Conservation (phyloP, 192 early-diverging fungal genomes). For the Phycomyces nitens region DNA sequence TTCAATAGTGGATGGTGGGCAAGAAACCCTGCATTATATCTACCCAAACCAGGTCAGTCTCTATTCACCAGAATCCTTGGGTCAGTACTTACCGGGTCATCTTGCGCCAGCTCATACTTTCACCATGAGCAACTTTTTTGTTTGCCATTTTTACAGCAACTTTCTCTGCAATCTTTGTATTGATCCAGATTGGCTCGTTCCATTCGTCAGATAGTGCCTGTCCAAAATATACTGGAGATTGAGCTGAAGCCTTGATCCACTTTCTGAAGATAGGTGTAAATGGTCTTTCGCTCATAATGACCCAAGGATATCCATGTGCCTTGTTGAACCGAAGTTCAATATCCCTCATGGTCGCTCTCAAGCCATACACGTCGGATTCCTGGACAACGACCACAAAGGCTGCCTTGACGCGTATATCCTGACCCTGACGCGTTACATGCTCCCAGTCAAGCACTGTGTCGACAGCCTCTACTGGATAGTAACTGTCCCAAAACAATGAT, state of each 20-base stretch:
- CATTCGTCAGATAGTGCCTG: constrained; percentile 44
- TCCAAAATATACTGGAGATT: constrained; percentile 59
- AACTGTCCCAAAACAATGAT: no score
- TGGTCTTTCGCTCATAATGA: constrained; percentile 76
- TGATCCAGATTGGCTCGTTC: constrained; percentile 62
- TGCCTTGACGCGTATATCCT: constrained; percentile 37
- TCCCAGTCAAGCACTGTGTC: background rate
- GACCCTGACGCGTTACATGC: background rate
- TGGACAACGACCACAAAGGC: constrained; percentile 70
- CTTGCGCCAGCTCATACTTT: constrained; percentile 53
- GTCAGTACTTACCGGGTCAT: constrained; percentile 20
- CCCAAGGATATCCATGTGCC: constrained; percentile 75
- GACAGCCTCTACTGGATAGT: background rate
- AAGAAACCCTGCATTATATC: constrained; percentile 70
- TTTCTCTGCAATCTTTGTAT: constrained; percentile 43
- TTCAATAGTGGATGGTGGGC: constrained; percentile 66
- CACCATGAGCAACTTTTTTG: constrained; percentile 49
- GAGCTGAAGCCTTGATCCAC: constrained; percentile 38
- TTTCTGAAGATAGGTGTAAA: constrained; percentile 64
- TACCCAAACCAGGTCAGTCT: no score
- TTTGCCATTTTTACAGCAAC: constrained; percentile 45
- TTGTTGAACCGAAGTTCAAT: constrained; percentile 78
- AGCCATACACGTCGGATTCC: constrained; percentile 61
- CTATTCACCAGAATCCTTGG: background rate
- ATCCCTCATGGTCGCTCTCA: constrained; percentile 53